phyloP scores from a whole-genome alignment of 352 stramenopile genomes.

The Thalassiosira hispida region DNA sequence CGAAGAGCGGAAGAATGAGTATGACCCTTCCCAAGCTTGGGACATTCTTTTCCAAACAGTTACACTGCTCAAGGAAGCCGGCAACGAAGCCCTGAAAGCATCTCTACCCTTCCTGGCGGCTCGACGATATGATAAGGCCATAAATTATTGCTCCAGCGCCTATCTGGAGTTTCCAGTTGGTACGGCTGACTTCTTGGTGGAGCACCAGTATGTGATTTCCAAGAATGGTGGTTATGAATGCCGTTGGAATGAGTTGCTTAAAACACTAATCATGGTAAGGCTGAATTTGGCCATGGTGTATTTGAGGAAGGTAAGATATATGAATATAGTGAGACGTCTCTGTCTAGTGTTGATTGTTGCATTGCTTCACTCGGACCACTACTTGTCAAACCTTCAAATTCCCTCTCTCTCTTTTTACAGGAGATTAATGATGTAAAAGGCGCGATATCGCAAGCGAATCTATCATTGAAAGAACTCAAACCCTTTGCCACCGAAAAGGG shows the following conservation, averaged over 20 bases:
- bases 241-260: constrained; percentile 59
- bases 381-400: no score
- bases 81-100: constrained; percentile 68
- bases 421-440: constrained; percentile 50
- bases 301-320: constrained; percentile 41
- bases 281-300: constrained; percentile 72
- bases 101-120: constrained; percentile 59
- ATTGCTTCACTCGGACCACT: no score
- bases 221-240: constrained; percentile 53
- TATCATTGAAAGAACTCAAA: constrained; percentile 66
- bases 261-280: constrained; percentile 64
- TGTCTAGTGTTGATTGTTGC: no score
- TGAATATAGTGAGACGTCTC: no score
- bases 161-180: constrained; percentile 61
- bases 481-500: constrained; percentile 68
- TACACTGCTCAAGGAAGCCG: constrained; percentile 71
- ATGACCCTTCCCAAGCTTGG: constrained; percentile 42
- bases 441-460: constrained; percentile 58
- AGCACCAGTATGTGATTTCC: constrained; percentile 41
- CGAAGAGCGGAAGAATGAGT: constrained; percentile 5
- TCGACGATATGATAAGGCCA: constrained; percentile 74
- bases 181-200: constrained; percentile 42
- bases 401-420: constrained; percentile 18
- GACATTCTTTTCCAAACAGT: constrained; percentile 61
- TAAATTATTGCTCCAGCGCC: constrained; percentile 72